Evolutionary conservation across 768 basidiomycete genomes (phyloP).

Genomic region (Boletus fagicola): DNA sequence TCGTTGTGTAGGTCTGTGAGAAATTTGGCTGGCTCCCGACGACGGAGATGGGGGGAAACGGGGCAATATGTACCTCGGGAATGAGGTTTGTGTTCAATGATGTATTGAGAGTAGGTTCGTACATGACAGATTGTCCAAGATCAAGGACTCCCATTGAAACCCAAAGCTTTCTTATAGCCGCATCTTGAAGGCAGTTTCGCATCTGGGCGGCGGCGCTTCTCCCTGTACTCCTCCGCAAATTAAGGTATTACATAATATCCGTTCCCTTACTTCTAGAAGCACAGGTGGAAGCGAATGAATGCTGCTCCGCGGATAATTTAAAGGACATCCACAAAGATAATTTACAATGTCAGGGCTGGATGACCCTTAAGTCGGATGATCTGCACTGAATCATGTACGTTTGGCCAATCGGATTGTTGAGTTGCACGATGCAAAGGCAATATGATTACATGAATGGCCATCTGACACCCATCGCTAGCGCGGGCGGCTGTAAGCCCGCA

Average conservation of each 20-base stretch:
- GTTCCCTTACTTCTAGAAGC: neutral
- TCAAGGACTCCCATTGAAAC: neutral
- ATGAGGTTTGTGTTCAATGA: neutral
- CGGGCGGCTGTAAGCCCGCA: neutral
- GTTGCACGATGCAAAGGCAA: neutral
- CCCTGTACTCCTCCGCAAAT: neutral
- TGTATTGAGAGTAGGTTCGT: slow-evolving; percentile 1
- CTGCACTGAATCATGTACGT: neutral
- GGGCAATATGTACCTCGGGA: too few relatives aligned
- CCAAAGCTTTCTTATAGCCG: neutral
- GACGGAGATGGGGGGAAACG: too few relatives aligned
- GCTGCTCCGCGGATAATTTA: neutral
- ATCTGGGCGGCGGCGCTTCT: neutral
- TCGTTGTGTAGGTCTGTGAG: neutral
- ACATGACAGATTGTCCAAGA: neutral
- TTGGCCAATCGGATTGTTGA: neutral
- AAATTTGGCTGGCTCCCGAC: neutral
- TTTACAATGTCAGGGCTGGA: neutral
- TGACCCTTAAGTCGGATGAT: neutral
- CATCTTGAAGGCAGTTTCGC: too few relatives aligned
- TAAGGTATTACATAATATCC: neutral
- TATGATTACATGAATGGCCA: neutral
- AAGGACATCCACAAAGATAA: neutral
- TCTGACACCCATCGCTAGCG: neutral
- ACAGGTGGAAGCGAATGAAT: neutral